These are phyloP conservation scores for Colletotrichum brevisporum DNA, from an alignment of 2,329 filamentous ascomycete species.

Conservation along the genomic window DNA sequence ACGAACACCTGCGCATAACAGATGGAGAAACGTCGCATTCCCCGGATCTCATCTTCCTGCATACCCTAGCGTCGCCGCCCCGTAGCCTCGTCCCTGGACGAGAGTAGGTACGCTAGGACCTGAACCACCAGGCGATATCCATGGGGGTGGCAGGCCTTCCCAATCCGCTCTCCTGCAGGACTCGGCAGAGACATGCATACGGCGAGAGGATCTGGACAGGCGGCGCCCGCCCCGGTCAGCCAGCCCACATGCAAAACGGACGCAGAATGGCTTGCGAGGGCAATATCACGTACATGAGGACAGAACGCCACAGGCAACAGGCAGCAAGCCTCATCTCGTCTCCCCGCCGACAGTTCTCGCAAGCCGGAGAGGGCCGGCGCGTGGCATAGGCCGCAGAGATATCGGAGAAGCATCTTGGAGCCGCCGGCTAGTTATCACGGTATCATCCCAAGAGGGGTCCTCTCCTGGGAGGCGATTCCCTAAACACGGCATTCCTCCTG, in stretches of 20 bases:
- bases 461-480: neutral
- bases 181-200: slow-evolving; percentile 32
- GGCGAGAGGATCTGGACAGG: slow-evolving; percentile 2
- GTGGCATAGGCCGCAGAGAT: too few relatives aligned
- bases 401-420: neutral
- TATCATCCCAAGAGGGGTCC: neutral
- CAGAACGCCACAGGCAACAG: slow-evolving; percentile 1
- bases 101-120: neutral
- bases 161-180: slow-evolving; percentile 30
- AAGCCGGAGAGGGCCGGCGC: neutral
- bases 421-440: too few relatives aligned
- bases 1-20: neutral
- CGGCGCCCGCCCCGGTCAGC: slow-evolving; percentile 18
- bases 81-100: slow-evolving; percentile 10
- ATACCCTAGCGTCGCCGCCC: slow-evolving; percentile 30
- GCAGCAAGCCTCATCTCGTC: slow-evolving; percentile 14
- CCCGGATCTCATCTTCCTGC: slow-evolving; percentile 38
- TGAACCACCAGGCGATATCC: slow-evolving; percentile 8
- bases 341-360: too few relatives aligned
- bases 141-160: slow-evolving; percentile 6
- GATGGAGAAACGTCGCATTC: slow-evolving; percentile 21
- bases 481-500: neutral
- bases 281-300: neutral
- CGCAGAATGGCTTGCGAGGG: neutral
- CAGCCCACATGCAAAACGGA: slow-evolving; percentile 27